Evolutionary conservation across 106 monocot genomes (phyloP).

Genomic region (Dendrobium chrysotoxum): DNA sequence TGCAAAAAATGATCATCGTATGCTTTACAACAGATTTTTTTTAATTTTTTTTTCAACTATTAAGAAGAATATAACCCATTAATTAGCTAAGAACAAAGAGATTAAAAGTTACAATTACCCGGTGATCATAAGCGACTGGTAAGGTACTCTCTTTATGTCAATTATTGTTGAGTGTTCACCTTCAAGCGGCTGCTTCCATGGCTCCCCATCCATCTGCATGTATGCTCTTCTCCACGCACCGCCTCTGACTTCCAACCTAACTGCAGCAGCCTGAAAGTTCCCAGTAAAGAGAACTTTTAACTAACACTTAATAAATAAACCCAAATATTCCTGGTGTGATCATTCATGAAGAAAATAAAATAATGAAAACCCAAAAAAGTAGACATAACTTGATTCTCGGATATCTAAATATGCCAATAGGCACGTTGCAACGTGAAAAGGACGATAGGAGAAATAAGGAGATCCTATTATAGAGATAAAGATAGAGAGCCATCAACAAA

Average conservation of each 20-base stretch:
- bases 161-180: conserved; percentile 57
- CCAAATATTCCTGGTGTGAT: no score
- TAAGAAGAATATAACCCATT: background rate
- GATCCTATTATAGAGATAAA: no score
- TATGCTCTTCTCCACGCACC: conserved; percentile 62
- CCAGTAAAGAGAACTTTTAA: background rate
- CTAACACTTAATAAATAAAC: no score
- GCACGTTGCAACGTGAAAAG: no score
- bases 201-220: conserved; percentile 97
- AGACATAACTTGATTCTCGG: no score
- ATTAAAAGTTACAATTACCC: conserved; percentile 15
- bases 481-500: no score
- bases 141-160: conserved; percentile 71
- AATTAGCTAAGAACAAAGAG: no score
- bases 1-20: background rate
- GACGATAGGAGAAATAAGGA: no score
- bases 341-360: no score
- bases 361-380: no score
- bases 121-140: conserved; percentile 53
- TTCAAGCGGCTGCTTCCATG: conserved; percentile 84
- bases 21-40: background rate
- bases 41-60: background rate
- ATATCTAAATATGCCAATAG: no score
- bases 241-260: conserved; percentile 85
- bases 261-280: conserved; percentile 56